Base-by-base conservation (phyloP, 1,284 basidiomycete species). In the Apiotrichum gamsii region DNA sequence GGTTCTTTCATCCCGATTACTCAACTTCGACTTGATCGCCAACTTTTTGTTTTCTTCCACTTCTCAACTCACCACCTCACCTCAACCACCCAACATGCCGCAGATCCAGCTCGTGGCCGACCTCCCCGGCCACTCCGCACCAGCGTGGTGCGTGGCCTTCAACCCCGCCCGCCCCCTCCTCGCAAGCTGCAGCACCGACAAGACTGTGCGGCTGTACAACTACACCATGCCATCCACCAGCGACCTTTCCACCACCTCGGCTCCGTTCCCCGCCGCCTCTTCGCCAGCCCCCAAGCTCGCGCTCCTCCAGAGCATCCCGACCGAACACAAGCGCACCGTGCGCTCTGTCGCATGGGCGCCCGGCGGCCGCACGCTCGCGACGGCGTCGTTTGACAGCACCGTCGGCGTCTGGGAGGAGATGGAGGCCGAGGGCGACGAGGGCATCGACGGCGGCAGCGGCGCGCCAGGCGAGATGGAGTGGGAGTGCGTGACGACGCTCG, bases 161-260 rank as follows among this genome's bases (percentile, higher is more conserved):
- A 97, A 96, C 66, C 89, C 91, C 0, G 74, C 77, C 6, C 80
- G 84, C 52, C 80, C 87, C 0, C 68, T 94, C 14, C 76, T 98
- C 14, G 91, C 94, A 0, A 90, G 90, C 5, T 97, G 93, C 69
- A 96, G 93, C 3, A 83, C 87, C 8, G 94, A 98, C 73, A 94
- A 90, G 71, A 83, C 88, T 3, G 86, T 97, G 48, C 79, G 90
- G 34, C 72, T 98, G 47, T 94, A 88, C 68, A 76, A 77, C 21
- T 96, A 93, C 73, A 71, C 72, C 21, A 60, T 69, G 23, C 56
- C 70, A 11, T 53, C 58, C 10, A 53, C 56, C 5, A 5, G 47
- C 6, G 8, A 46, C 13, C 9, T 4, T 18, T 4, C 43, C n/a
- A 18, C 13, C n/a, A 28, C 57, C 14, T 30, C 55, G 2, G 36